These are phyloP conservation scores for Rhizophora apiculata DNA, from an alignment of 345 rosid genomes.

Conservation along the genomic window DNA sequence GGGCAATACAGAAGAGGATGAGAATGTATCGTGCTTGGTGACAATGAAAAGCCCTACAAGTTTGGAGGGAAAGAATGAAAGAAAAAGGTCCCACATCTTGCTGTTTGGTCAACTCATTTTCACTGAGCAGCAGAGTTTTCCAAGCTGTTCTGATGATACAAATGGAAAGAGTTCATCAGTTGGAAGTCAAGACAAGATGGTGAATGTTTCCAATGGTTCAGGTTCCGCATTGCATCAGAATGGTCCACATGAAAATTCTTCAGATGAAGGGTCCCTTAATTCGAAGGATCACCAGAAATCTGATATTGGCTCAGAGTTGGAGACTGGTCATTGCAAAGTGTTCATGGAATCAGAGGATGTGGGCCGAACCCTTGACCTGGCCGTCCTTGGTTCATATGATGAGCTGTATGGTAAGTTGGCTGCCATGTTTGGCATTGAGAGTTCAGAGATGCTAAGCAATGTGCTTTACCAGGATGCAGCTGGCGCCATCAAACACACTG, in stretches of 20 bases:
- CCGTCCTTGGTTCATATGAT: conserved; percentile 68
- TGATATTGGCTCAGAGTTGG: conserved; percentile 47
- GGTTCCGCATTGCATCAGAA: conserved; percentile 47
- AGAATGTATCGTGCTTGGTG: conserved; percentile 54
- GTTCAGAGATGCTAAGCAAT: conserved; percentile 60
- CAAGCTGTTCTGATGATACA: conserved; percentile 62
- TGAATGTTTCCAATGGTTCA: conserved; percentile 55
- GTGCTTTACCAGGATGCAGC: conserved; percentile 65
- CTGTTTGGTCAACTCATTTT: conserved; percentile 83
- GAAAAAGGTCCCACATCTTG: conserved; percentile 61
- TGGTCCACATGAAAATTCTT: conserved; percentile 45
- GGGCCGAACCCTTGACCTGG: conserved; percentile 76
- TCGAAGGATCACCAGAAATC: conserved; percentile 40
- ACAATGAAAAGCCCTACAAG: conserved; percentile 54
- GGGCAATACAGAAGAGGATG: conserved; percentile 27
- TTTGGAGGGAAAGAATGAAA: conserved; percentile 41
- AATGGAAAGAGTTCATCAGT: conserved; percentile 45
- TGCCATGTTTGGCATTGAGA: conserved; percentile 67
- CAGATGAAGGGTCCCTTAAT: conserved; percentile 63
- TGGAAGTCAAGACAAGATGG: conserved; percentile 47
- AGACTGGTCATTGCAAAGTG: conserved; percentile 79
- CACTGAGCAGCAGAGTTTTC: conserved; percentile 55
- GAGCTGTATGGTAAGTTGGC: conserved; percentile 65
- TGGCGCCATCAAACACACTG: conserved; percentile 61
- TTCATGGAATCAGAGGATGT: conserved; percentile 84